Percentiles rank a stretch among this genome's conserved stretches.
These are phyloP conservation scores for Eutrema heterophyllum DNA, from an alignment of 345 rosid genomes.

Conservation along the genomic window DNA sequence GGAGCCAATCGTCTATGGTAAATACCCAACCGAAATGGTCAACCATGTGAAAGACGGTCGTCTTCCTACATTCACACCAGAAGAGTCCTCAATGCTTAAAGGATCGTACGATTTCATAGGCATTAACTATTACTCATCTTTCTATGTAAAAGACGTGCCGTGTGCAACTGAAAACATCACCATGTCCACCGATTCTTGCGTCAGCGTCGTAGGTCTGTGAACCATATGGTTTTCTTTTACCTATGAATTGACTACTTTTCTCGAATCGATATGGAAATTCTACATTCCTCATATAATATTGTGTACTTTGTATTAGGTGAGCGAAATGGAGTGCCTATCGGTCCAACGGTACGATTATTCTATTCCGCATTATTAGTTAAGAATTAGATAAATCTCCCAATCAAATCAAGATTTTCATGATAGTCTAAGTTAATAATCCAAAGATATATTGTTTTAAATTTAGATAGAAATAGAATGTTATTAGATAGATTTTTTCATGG, in stretches of 20 bases:
- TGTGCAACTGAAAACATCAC: constrained; percentile 28
- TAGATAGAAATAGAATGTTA: background rate
- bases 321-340: constrained; percentile 42
- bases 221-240: background rate
- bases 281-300: background rate
- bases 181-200: constrained; percentile 39
- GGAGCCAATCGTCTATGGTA: constrained; percentile 40
- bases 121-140: constrained; percentile 41
- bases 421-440: background rate
- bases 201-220: constrained; percentile 15
- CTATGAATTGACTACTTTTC: background rate
- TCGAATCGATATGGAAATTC: background rate
- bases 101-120: constrained; percentile 50
- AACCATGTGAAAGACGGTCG: constrained; percentile 33
- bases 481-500: background rate
- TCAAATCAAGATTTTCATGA: background rate
- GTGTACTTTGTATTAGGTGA: constrained; percentile 17
- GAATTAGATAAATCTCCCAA: background rate
- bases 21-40: constrained; percentile 38
- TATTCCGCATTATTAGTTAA: background rate
- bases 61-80: constrained; percentile 36
- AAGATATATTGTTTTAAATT: background rate
- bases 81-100: constrained; percentile 31
- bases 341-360: constrained; percentile 35
- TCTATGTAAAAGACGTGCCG: constrained; percentile 24